Evolutionary conservation across 352 stramenopile species (phyloP).

Genomic region (Hyaloperonospora brassicae): DNA sequence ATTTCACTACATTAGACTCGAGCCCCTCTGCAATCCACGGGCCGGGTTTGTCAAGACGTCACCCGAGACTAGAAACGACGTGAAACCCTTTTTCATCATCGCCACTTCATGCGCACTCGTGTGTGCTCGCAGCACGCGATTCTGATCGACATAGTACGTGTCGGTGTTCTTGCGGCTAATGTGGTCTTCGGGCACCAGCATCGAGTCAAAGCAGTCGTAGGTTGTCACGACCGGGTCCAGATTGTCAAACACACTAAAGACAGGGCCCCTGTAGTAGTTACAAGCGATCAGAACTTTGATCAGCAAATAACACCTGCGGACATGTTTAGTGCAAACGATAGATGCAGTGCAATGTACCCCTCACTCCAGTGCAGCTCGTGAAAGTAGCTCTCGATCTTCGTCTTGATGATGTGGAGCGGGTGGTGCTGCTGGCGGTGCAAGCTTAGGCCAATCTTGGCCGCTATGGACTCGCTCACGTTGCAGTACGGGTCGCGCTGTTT

Average conservation of each 20-base stretch:
- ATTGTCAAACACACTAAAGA: conserved; percentile 81
- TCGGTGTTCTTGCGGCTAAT: conserved; percentile 81
- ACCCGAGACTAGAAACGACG: conserved; percentile 89
- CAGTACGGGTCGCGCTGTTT: conserved; percentile 75
- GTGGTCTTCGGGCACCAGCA: conserved; percentile 88
- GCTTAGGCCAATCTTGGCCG: conserved; percentile 84
- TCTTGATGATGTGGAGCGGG: conserved; percentile 90
- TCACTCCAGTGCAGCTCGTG: conserved; percentile 55
- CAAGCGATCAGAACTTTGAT: not conserved
- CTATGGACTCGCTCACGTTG: conserved; percentile 83
- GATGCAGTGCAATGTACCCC: conserved; percentile 23
- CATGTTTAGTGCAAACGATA: not conserved
- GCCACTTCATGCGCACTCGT: conserved; percentile 92
- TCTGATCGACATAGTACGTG: conserved; percentile 86
- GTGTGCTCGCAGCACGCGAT: conserved; percentile 78
- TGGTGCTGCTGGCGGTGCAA: conserved; percentile 81
- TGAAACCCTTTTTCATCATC: conserved; percentile 80
- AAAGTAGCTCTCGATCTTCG: conserved; percentile 88
- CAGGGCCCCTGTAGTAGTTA: conserved; percentile 37
- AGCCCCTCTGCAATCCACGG: no score
- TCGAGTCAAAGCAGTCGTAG: conserved; percentile 87
- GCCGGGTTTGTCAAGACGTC: no score
- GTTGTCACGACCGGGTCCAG: conserved; percentile 81
- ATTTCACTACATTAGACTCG: no score
- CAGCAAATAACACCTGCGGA: not conserved